phyloP scores from a whole-genome alignment of 2,329 filamentous ascomycete species.

The Fusarium denticulatum region DNA sequence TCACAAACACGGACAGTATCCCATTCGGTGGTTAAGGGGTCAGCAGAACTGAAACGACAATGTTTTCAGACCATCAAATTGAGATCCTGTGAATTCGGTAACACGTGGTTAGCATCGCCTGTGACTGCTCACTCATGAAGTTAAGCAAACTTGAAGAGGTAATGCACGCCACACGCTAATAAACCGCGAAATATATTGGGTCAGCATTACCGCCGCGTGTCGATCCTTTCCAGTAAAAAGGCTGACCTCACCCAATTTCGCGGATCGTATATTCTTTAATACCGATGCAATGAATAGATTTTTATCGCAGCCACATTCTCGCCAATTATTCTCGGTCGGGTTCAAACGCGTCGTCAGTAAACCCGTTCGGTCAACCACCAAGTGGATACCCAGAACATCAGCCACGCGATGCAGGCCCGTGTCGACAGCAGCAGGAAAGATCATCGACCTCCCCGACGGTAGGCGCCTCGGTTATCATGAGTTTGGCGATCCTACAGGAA shows the following conservation, averaged over 20 bases:
- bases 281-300: neutral
- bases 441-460: neutral
- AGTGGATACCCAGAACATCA: no score
- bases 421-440: neutral
- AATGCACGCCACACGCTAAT: no score
- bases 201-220: neutral
- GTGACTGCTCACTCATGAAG: no score
- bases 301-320: neutral
- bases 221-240: neutral
- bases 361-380: fast-evolving
- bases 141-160: no score
- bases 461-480: conserved; percentile 7
- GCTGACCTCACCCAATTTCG: neutral
- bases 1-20: no score
- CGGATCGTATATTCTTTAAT: neutral
- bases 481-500: neutral
- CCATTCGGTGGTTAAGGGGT: no score
- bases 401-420: neutral
- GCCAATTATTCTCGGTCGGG: neutral
- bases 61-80: no score
- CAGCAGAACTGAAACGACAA: no score
- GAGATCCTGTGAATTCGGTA: no score
- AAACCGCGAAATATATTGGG: neutral
- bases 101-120: no score
- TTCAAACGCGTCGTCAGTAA: neutral